phyloP scores from a whole-genome alignment of 1,284 basidiomycete genomes.

The Dichomitus squalens region DNA sequence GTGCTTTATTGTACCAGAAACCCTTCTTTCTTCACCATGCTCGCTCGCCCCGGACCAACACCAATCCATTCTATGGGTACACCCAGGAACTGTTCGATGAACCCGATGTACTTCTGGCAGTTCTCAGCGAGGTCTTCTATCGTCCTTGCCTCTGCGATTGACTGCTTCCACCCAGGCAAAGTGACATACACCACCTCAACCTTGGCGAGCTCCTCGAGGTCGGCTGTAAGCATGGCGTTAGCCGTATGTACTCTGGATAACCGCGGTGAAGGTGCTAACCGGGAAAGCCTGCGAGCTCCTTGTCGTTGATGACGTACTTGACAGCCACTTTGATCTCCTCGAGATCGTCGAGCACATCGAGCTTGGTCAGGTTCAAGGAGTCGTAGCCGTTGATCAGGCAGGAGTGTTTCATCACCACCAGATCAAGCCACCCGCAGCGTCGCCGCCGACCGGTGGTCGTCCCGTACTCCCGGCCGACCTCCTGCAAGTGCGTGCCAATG shows the following conservation, averaged over 20 bases:
- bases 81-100: conserved; percentile 83
- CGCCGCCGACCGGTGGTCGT: conserved; percentile 90
- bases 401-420: conserved; percentile 94
- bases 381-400: conserved; percentile 97
- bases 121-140: conserved; percentile 87
- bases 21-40: conserved; percentile 61
- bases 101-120: conserved; percentile 87
- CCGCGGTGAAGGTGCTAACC: conserved; percentile 47
- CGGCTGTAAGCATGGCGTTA: conserved; percentile 51
- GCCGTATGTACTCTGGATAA: neutral
- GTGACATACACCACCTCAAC: conserved; percentile 92
- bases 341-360: conserved; percentile 89
- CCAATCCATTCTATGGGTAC: conserved; percentile 92
- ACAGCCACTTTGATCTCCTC: conserved; percentile 89
- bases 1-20: conserved; percentile 22
- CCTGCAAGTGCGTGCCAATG: conserved; percentile 87
- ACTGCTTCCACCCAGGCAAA: conserved; percentile 89
- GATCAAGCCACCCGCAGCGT: conserved; percentile 96
- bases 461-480: conserved; percentile 92
- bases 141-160: conserved; percentile 67
- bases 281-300: conserved; percentile 86
- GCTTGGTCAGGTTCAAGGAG: conserved; percentile 91
- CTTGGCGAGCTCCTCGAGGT: conserved; percentile 80
- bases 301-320: conserved; percentile 79
- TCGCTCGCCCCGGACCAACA: conserved; percentile 82